These are phyloP conservation scores for Cafeteria roenbergensis DNA, from an alignment of 108 stramenopile species.

Conservation along the genomic window DNA sequence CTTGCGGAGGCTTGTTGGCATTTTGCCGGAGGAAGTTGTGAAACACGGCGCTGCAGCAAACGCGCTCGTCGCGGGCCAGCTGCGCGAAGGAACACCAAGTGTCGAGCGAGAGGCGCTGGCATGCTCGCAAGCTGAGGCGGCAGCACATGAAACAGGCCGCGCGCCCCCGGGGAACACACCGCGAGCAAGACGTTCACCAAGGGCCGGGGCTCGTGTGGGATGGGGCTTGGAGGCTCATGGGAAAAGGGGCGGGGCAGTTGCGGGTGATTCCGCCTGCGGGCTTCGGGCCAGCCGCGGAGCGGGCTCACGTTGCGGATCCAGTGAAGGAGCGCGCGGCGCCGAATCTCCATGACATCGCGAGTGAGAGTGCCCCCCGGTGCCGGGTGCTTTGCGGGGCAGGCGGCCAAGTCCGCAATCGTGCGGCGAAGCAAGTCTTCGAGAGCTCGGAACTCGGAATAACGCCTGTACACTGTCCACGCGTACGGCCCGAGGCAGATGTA, in stretches of 20 bases:
- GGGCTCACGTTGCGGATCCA: slow-evolving; percentile 3
- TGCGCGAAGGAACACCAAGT: neutral
- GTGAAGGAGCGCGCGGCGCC: neutral
- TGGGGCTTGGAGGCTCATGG: too few species aligned
- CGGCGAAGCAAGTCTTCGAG: neutral
- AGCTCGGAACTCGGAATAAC: neutral
- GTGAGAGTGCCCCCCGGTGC: neutral
- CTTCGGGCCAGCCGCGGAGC: too few species aligned
- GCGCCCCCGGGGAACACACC: neutral
- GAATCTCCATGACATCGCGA: neutral
- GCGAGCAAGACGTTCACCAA: too few species aligned
- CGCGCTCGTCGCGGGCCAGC: slow-evolving; percentile 3
- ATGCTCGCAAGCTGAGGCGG: neutral
- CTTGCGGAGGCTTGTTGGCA: neutral
- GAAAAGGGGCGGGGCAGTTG: too few species aligned
- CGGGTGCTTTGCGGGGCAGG: neutral
- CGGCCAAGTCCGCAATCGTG: neutral
- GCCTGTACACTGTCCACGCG: slow-evolving; percentile 6
- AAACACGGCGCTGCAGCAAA: neutral
- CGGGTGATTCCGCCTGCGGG: too few species aligned
- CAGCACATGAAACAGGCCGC: neutral
- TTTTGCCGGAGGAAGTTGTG: slow-evolving; percentile 5
- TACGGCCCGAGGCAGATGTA: neutral
- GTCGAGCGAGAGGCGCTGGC: too few species aligned
- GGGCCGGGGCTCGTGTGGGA: too few species aligned